Conservation (phyloP, 2,329 filamentous ascomycete genomes). For the Pestalotiopsis sp. region DNA sequence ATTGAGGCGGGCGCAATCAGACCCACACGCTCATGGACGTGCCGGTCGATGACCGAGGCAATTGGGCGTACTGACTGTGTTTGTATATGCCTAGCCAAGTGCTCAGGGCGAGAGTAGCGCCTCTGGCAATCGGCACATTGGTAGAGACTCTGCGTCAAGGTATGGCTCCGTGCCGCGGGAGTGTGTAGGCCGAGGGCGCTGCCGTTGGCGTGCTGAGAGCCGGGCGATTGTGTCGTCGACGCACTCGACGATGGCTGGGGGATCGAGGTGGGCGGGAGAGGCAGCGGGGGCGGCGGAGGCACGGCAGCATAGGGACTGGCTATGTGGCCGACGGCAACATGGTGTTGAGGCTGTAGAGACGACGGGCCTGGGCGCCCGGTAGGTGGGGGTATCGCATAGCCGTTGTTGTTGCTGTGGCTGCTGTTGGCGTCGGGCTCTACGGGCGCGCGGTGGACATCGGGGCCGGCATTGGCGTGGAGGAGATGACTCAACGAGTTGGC, state of each 20-base stretch:
- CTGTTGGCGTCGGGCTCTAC: background rate
- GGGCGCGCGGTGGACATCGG: constrained; percentile 5
- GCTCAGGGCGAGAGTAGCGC: constrained; percentile 55
- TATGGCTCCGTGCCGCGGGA: constrained; percentile 21
- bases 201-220: background rate
- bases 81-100: constrained; percentile 44
- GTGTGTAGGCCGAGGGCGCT: constrained; percentile 5
- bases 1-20: background rate
- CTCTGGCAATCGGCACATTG: constrained; percentile 55
- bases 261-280: constrained; percentile 1
- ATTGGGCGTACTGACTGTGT: constrained; percentile 17
- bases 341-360: constrained; percentile 3
- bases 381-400: constrained; percentile 2
- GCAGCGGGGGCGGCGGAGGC: constrained; percentile 1
- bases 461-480: constrained; percentile 12
- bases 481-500: constrained; percentile 13
- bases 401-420: background rate
- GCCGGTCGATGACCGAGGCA: background rate
- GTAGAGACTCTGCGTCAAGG: constrained; percentile 38
- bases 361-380: background rate
- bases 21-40: background rate
- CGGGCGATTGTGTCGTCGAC: background rate
- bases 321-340: background rate
- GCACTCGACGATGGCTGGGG: background rate
- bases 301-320: background rate